These are phyloP conservation scores for Besnoitia besnoiti DNA, from an alignment of 169 alveolate genomes.

Conservation along the genomic window DNA sequence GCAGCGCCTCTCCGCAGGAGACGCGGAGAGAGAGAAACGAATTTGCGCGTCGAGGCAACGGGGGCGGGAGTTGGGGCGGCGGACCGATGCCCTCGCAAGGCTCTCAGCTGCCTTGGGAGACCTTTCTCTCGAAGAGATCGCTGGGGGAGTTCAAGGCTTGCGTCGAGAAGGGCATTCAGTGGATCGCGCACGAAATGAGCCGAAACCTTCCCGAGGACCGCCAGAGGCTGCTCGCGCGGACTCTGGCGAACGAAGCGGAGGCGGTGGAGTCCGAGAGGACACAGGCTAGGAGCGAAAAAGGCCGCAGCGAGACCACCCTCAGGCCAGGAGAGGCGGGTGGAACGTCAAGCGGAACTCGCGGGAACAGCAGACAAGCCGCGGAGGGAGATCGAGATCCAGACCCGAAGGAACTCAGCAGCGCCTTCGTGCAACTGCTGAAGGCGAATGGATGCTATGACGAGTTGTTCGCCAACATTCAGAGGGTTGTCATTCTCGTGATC, in stretches of 20 bases:
- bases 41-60: too few relatives aligned
- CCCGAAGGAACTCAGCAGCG: neutral
- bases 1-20: neutral
- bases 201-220: neutral
- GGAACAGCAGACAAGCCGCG: neutral
- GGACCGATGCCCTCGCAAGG: too few relatives aligned
- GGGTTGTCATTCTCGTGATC: neutral
- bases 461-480: neutral
- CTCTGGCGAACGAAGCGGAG: neutral
- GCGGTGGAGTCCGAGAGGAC: neutral
- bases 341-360: too few relatives aligned
- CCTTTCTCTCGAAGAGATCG: neutral
- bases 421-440: neutral
- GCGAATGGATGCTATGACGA: conserved; percentile 30
- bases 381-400: neutral
- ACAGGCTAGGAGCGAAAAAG: neutral
- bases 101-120: neutral
- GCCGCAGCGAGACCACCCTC: neutral
- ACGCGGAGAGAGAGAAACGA: neutral
- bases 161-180: neutral
- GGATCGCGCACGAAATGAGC: conserved; percentile 14
- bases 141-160: conserved; percentile 2
- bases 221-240: neutral
- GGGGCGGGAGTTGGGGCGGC: too few relatives aligned
- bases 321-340: too few relatives aligned